Conservation (phyloP, 352 stramenopile species). For the Elongisporangium prolatum region DNA sequence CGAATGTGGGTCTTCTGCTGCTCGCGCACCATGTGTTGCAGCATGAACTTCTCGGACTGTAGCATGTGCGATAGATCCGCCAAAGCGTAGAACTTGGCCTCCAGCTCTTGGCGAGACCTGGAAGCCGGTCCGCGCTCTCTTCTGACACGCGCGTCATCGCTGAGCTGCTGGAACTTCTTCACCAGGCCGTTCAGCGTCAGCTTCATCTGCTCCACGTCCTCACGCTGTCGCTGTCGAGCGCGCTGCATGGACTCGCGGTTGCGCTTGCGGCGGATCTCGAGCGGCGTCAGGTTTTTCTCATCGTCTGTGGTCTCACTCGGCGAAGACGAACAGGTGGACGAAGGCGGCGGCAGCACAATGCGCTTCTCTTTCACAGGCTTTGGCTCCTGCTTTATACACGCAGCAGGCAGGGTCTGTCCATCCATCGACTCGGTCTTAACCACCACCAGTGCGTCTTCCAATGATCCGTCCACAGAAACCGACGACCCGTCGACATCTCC, state of each 20-base stretch:
- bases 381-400: no score
- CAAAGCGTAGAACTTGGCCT: conserved; percentile 46
- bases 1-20: conserved; percentile 39
- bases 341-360: background rate
- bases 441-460: no score
- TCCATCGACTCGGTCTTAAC: no score
- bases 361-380: background rate
- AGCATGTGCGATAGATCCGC: conserved; percentile 49
- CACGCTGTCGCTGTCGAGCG: conserved; percentile 32
- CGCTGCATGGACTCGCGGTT: conserved; percentile 58
- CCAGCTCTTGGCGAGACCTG: conserved; percentile 13
- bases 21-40: conserved; percentile 46
- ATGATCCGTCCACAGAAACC: no score
- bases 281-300: conserved; percentile 31
- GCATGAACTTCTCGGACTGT: conserved; percentile 55
- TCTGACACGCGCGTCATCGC: conserved; percentile 24
- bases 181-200: conserved; percentile 38
- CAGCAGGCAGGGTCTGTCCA: no score
- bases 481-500: no score
- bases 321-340: background rate
- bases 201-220: conserved; percentile 50
- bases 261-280: conserved; percentile 47
- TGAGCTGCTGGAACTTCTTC: conserved; percentile 35
- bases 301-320: conserved; percentile 13
- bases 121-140: conserved; percentile 11